Evolutionary conservation across 2,329 filamentous ascomycete species (phyloP), one percentile per base, ranked within the genome.

Genomic region (Alternaria panax): DNA sequence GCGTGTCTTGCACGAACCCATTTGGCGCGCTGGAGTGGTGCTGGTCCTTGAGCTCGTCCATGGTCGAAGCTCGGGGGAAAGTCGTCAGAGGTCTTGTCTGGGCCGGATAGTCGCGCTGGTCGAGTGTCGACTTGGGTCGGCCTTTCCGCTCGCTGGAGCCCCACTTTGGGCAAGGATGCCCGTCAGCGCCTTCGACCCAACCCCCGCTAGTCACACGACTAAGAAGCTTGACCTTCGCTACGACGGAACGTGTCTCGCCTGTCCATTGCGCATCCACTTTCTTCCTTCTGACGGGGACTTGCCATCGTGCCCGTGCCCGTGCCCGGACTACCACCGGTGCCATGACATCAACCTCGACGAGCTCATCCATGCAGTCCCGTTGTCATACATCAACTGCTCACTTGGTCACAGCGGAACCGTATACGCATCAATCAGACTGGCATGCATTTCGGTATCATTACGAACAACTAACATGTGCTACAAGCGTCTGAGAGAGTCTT

Each of bases 1-100:
- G 80, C 25, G 75, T 70, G 43, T 77, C 74, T 27, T 70, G 72
- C 55, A 75, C 66, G 36, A 67, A 73, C 28, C 59, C 60, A 53
- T 48, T 58, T 11, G 64, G 40, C 54, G 70, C 60, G 60, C 69
- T 64, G 51, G 69, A 53, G 57, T 69, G 69, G 53, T 70, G 66
- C 62, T 68, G 70, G 50, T 64, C 59, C 59, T 70, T 64, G 45
- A 60, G 60, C 20, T 73, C 72, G 46, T 78, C 75, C 70, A 75
- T 75, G 65, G 58, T 65, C 61, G 54, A 56, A 57, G 65, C 61
- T 65, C 66, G 65, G 59, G 54, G 53, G 53, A 57, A 55, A 59
- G 57, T 47, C 55, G 38, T 65, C 54, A 53, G 50, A 67, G 56
- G 63, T 57, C 57, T 24, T 54, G 40, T 60, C 62, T 64, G 65